A percentile compares a stretch with the other conserved stretches of the same genome.
Evolutionary conservation across 768 basidiomycete species (phyloP).

Genomic region (Pisolithus marmoratus): DNA sequence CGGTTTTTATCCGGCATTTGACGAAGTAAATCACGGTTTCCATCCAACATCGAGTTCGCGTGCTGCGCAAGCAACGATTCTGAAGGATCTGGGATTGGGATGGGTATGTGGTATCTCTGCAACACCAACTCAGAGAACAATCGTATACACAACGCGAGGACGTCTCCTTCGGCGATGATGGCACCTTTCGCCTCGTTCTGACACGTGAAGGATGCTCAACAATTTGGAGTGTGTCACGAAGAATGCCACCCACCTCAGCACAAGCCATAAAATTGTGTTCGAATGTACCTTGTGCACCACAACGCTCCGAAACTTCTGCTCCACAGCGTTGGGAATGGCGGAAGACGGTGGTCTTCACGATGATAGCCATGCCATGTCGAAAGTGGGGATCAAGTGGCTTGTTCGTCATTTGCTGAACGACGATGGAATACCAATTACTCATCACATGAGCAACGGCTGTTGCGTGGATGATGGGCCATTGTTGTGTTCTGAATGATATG

Average conservation of each 20-base stretch:
- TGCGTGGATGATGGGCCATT: constrained; percentile 51
- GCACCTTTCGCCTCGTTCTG: constrained; percentile 45
- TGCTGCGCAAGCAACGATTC: constrained; percentile 53
- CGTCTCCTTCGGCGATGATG: constrained; percentile 52
- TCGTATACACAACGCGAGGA: constrained; percentile 49
- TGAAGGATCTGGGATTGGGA: constrained; percentile 31
- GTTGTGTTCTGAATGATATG: constrained; percentile 59
- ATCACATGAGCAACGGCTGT: constrained; percentile 49
- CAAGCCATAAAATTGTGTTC: constrained; percentile 57
- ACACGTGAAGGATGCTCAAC: not conserved
- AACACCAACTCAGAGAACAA: constrained; percentile 56
- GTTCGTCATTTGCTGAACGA: constrained; percentile 33
- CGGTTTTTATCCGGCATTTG: constrained; percentile 25
- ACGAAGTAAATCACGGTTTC: constrained; percentile 37
- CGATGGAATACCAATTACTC: constrained; percentile 40
- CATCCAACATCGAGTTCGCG: constrained; percentile 39
- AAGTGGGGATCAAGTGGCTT: constrained; percentile 38
- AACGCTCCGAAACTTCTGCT: constrained; percentile 54
- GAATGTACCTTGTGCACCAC: constrained; percentile 62
- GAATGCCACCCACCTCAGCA: constrained; percentile 39
- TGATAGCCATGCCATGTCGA: constrained; percentile 50
- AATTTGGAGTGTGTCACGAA: not conserved
- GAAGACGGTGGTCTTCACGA: constrained; percentile 50
- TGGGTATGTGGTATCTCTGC: constrained; percentile 46
- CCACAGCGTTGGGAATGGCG: constrained; percentile 48